Evolutionary conservation across 2,329 filamentous ascomycete species (phyloP).

Genomic region (Macroventuria anomochaeta): DNA sequence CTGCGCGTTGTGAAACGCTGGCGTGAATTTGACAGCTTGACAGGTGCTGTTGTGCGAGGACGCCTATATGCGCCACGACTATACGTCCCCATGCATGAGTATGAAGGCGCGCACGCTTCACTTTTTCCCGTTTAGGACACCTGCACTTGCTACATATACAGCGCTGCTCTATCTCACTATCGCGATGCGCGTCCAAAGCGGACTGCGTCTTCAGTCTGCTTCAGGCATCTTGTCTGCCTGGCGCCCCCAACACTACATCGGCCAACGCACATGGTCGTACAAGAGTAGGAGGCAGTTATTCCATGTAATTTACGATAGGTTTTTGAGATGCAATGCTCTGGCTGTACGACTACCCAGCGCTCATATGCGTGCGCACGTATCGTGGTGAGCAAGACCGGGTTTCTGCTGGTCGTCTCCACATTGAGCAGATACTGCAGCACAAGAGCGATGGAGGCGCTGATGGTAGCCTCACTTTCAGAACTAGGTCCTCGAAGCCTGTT

Average conservation of each 20-base stretch:
- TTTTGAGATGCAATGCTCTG: neutral
- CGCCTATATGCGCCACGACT: neutral
- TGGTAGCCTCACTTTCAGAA: too few relatives aligned
- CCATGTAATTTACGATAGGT: neutral
- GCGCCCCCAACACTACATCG: neutral
- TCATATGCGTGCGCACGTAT: neutral
- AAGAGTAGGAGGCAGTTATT: neutral
- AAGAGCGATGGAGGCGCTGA: neutral
- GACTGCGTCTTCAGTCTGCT: neutral
- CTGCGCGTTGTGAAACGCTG: constrained; percentile 12
- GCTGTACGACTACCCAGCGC: neutral
- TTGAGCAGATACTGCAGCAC: neutral
- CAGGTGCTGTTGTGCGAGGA: constrained; percentile 34
- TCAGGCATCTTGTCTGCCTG: neutral
- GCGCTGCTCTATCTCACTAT: neutral
- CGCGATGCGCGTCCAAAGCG: neutral
- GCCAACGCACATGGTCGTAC: constrained; percentile 15
- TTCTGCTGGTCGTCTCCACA: neutral
- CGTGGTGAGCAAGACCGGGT: neutral
- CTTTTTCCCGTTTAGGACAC: neutral
- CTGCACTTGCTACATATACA: neutral
- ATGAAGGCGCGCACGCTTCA: neutral
- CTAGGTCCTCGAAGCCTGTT: too few relatives aligned
- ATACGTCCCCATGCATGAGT: too few relatives aligned
- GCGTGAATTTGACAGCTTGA: constrained; percentile 31